A percentile compares a stretch with the other conserved stretches of the same genome.
Evolutionary conservation across 805 yeast genomes (phyloP).

Genomic region (Vanderwaltozyma tropicalis): DNA sequence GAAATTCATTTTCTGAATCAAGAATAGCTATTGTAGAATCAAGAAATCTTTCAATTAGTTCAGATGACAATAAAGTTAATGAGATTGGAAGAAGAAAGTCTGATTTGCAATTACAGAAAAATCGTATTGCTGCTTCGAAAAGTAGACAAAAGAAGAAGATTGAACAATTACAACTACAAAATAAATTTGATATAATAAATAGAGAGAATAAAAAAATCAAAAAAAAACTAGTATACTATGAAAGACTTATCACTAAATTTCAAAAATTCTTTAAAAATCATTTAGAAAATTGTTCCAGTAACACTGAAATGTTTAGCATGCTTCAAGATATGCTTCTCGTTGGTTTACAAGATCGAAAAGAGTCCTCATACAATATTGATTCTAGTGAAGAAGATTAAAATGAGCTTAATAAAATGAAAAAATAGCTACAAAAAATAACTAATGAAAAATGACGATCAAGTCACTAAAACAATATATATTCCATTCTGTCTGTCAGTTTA

Average conservation of each 20-base stretch:
- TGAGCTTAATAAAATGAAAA: too few relatives aligned
- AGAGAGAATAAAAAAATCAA: slow-evolving; percentile 33
- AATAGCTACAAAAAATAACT: too few relatives aligned
- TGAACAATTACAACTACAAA: slow-evolving; percentile 56
- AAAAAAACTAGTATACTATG: slow-evolving; percentile 30
- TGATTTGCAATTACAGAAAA: slow-evolving; percentile 48
- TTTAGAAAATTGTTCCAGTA: slow-evolving; percentile 16
- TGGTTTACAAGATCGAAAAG: slow-evolving; percentile 8
- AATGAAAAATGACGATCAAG: too few relatives aligned
- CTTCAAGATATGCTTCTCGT: slow-evolving; percentile 25
- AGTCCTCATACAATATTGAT: too few relatives aligned
- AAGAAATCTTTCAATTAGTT: too few relatives aligned
- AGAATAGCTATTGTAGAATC: too few relatives aligned
- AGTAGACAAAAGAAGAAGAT: slow-evolving; percentile 58
- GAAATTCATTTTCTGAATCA: too few relatives aligned
- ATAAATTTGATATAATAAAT: slow-evolving; percentile 41
- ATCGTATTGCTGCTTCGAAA: slow-evolving; percentile 55
- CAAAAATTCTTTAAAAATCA: slow-evolving; percentile 27
- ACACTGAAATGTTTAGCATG: slow-evolving; percentile 18
- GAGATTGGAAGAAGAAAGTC: not conserved
- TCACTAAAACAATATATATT: too few relatives aligned
- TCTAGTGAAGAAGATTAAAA: too few relatives aligned
- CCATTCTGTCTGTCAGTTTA: too few relatives aligned
- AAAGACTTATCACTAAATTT: slow-evolving; percentile 24
- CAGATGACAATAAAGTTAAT: too few relatives aligned